Base-by-base conservation (phyloP, 2,329 filamentous ascomycete genomes). In the Fusarium praegraminearum region DNA sequence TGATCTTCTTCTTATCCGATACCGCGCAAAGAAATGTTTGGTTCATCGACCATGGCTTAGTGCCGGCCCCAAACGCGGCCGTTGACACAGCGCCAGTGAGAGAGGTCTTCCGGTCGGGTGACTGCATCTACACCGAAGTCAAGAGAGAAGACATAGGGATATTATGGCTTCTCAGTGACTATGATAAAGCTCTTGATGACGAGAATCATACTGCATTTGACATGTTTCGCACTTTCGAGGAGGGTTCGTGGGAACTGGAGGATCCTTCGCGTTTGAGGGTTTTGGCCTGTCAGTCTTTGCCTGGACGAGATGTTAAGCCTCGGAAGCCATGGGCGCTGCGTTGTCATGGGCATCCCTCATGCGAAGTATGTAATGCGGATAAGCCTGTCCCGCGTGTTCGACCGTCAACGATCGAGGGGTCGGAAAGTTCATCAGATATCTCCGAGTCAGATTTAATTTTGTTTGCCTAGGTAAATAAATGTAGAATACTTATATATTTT, bases 11-110 rank as follows among this genome's bases (percentile, higher is more conserved):
- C 7, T 18, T 70, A 1, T 7, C 12, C 9, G 24, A 36, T 0
- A 2, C 5, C 7, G 32, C 26, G 2, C 7, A 20, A 4, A 52
- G 64, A 7, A 70, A 36, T 4, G 16, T 70, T 1, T 70, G 67
- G 67, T 53, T 53, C 5, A 56, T 70, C 6, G 67, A 70, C 24
- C 32, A 68, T 18, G 47, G 11, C 22, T 57, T 26, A 3, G n/a
- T 12, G 28, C 33, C 22, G 5, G 3, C 2, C 20, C 8, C 13
- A 16, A 15, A 35, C 3, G 7, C 16, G 2, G 1, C 15, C 2
- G 7, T 20, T n/a, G 8, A 13, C 2, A 3, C 4, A 11, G 0
- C 16, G 4, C 0, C 13, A 1, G 3, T 5, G 1, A 40, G 67
- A 18, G 52, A 36, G 15, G 3, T 35, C 18, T 70, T 70, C 10